These are phyloP conservation scores for Phytophthora nicotianae DNA, from an alignment of 352 stramenopile species.

Conservation along the genomic window DNA sequence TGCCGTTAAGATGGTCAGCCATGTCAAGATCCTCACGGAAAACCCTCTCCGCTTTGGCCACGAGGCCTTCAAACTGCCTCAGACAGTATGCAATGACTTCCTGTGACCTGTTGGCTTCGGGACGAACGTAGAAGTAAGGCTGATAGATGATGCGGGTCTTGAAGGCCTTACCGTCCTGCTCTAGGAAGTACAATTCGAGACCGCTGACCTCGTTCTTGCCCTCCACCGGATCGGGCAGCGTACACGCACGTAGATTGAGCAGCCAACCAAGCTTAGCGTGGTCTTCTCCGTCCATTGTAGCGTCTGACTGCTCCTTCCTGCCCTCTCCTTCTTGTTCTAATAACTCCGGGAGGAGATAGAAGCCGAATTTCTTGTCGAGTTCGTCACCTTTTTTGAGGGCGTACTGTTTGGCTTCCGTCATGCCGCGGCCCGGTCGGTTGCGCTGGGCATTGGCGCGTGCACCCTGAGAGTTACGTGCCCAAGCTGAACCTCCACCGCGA, in stretches of 20 bases:
- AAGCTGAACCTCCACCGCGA: slow-evolving; percentile 57
- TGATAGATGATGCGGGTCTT: slow-evolving; percentile 95
- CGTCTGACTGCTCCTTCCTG: slow-evolving; percentile 25
- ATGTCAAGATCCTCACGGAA: slow-evolving; percentile 92
- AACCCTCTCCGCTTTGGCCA: slow-evolving; percentile 73
- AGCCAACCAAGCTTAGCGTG: slow-evolving; percentile 68
- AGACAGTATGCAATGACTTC: slow-evolving; percentile 85
- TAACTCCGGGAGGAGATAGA: slow-evolving; percentile 61
- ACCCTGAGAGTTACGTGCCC: slow-evolving; percentile 74
- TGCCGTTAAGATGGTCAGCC: slow-evolving; percentile 89
- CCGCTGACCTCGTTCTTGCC: slow-evolving; percentile 87
- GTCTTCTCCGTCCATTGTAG: slow-evolving; percentile 3
- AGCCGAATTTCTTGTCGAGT: slow-evolving; percentile 75
- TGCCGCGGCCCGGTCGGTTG: slow-evolving; percentile 42
- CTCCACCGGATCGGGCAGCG: slow-evolving; percentile 57
- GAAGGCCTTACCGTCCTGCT: slow-evolving; percentile 94
- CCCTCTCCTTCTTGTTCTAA: slow-evolving; percentile 54
- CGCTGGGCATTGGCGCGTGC: slow-evolving; percentile 62
- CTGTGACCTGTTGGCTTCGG: slow-evolving; percentile 61
- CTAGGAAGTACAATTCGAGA: slow-evolving; percentile 96
- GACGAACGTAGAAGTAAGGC: slow-evolving; percentile 97
- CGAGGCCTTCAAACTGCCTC: slow-evolving; percentile 86
- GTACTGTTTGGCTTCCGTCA: slow-evolving; percentile 68
- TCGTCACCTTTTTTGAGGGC: slow-evolving; percentile 66
- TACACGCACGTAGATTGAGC: slow-evolving; percentile 69